phyloP scores from a whole-genome alignment of 169 alveolate species.

The Besnoitia besnoiti region DNA sequence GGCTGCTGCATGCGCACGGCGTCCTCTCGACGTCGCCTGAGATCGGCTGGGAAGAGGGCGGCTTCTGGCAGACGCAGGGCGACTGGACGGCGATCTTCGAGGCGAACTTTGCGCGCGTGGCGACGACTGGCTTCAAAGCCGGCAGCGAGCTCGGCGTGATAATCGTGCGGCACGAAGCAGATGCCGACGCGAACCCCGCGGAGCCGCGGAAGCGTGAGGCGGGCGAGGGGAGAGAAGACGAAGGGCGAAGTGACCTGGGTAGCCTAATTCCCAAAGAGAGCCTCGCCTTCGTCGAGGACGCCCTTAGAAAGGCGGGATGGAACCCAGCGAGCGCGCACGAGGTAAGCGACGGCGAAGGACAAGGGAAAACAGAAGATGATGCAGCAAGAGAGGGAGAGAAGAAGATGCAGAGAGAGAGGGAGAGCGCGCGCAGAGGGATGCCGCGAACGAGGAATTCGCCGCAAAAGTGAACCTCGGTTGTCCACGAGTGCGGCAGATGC shows the following conservation, averaged over 20 bases:
- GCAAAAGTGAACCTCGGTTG: too few relatives aligned
- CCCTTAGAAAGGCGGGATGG: background rate
- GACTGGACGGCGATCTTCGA: background rate
- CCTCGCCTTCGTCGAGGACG: background rate
- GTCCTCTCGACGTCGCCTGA: slow-evolving; percentile 84
- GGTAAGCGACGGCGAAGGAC: background rate
- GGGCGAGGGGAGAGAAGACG: background rate
- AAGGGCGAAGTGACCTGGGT: background rate
- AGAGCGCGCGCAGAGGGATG: too few relatives aligned
- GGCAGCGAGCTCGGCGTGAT: background rate
- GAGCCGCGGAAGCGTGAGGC: background rate
- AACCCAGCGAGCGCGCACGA: background rate
- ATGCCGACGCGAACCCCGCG: background rate
- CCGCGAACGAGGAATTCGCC: too few relatives aligned
- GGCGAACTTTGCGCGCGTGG: background rate
- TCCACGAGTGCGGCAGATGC: too few relatives aligned
- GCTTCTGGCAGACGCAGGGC: slow-evolving; percentile 49
- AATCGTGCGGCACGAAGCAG: background rate
- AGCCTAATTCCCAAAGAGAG: background rate
- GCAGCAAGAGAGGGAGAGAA: too few relatives aligned
- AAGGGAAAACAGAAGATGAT: background rate
- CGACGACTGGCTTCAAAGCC: background rate
- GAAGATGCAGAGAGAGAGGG: too few relatives aligned
- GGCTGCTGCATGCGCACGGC: slow-evolving; percentile 79
- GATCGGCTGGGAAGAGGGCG: slow-evolving; percentile 76